A percentile compares a stretch with the other conserved stretches of the same genome.
phyloP scores from a whole-genome alignment of 345 rosid genomes.

The Eucalyptus tenuipes region DNA sequence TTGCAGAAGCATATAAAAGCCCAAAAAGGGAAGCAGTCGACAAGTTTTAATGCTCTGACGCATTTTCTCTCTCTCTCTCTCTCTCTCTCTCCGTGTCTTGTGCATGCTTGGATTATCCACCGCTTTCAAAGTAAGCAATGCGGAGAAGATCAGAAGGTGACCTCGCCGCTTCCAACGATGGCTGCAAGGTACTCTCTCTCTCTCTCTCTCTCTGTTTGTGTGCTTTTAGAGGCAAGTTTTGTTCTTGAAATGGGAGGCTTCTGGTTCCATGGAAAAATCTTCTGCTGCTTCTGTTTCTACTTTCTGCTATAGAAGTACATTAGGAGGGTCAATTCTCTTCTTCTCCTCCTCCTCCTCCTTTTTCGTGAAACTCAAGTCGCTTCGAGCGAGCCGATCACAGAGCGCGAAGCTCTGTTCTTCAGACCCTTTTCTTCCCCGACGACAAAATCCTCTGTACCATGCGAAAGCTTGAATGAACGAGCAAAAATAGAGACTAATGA shows the following conservation, averaged over 20 bases:
- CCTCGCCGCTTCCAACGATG: not conserved
- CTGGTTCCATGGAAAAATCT: not conserved
- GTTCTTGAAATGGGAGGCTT: not conserved
- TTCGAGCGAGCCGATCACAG: not conserved
- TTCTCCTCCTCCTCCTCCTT: not conserved
- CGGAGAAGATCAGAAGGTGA: not conserved
- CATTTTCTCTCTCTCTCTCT: not conserved
- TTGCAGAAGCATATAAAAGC: not conserved
- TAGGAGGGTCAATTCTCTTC: not conserved
- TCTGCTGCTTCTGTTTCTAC: not conserved
- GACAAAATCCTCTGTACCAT: not conserved
- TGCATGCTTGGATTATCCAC: not conserved
- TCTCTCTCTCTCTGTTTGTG: not conserved
- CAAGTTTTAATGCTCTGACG: not conserved
- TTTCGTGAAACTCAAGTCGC: not conserved
- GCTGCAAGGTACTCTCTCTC: not conserved
- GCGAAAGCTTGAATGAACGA: not conserved
- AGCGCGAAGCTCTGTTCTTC: not conserved
- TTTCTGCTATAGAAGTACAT: not conserved
- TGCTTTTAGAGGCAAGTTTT: not conserved
- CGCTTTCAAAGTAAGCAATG: not conserved
- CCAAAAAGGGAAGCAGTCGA: not conserved
- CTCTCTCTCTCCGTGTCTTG: not conserved
- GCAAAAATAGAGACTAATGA: not conserved
- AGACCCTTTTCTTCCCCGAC: not conserved